Evolutionary conservation across 202 grass and related monocot genomes (phyloP).

Genomic region (Brachypodium distachyon): DNA sequence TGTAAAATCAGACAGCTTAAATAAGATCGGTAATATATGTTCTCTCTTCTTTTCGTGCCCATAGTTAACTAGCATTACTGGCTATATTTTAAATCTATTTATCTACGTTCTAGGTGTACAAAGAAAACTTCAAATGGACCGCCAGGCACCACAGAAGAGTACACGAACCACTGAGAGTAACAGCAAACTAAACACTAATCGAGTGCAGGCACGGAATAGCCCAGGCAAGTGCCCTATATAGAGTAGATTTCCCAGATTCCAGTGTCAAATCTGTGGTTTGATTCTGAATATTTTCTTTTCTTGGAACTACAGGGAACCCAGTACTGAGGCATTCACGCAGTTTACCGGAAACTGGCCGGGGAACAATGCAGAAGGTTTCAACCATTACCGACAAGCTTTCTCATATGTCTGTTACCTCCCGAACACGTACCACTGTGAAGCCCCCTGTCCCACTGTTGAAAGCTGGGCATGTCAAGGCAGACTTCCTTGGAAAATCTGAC

Average conservation of each 20-base stretch:
- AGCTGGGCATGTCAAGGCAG: constrained; percentile 58
- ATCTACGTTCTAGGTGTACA: constrained; percentile 53
- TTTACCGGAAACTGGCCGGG: constrained; percentile 41
- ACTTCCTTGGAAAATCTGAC: constrained; percentile 47
- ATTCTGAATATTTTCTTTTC: neutral
- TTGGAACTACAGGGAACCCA: constrained; percentile 33
- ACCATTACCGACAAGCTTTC: constrained; percentile 51
- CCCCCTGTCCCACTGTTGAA: constrained; percentile 60
- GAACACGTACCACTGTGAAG: constrained; percentile 29
- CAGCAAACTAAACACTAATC: constrained; percentile 43
- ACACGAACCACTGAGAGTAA: constrained; percentile 45
- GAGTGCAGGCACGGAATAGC: constrained; percentile 52
- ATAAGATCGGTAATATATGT: constrained; percentile 41
- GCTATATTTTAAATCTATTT: neutral
- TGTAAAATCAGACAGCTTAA: constrained; percentile 35
- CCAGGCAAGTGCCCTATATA: constrained; percentile 45
- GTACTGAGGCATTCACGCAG: constrained; percentile 44
- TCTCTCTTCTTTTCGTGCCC: neutral
- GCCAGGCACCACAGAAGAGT: constrained; percentile 56
- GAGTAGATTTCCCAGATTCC: neutral
- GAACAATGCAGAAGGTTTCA: constrained; percentile 46
- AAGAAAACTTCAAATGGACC: constrained; percentile 89
- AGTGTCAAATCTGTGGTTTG: neutral
- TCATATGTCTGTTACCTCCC: constrained; percentile 52
- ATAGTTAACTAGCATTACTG: neutral